Base-by-base conservation (phyloP, 441 rosid species). In the Biscutella laevigata region DNA sequence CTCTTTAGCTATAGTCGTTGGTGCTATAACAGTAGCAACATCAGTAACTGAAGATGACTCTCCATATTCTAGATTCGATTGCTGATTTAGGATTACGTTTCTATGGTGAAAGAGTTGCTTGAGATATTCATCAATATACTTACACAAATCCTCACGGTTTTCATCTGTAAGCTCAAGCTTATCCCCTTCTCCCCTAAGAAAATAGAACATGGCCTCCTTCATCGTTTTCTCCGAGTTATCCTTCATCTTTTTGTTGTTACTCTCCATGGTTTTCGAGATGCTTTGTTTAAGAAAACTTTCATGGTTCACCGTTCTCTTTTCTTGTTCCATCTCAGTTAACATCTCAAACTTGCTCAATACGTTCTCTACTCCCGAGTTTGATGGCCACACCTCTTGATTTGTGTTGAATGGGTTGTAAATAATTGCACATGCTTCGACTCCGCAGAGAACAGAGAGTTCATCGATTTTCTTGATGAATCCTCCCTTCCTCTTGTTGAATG, bases 401-500 rank as follows among this genome's bases (percentile, higher is more conserved):
- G 72, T 1, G 7, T 64, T 78, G 10, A 64, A 69, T 0, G 84
- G 81, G 19, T 73, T 67, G 10, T 69, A 51, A 24, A 79, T 38
- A 13, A 84, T 64, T 0, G 81, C 83, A n/a, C 89, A 82, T 0
- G 81, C 81, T 1, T 75, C 66, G 29, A 79, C 34, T 3, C 74
- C 84, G 2, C 89, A 82, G 3, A 74, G 74, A 37, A 74, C 74
- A 12, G 74, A 66, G 4, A 84, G 51, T 66, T 84, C 83, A 4
- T 64, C 51, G 58, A 77, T 71, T 46, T 82, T 85, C 63, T 80
- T 80, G 54, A 83, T 1, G 14, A 83, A 25, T 0, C 84, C 88
- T 41, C 62, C 77, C 73, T 81, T 81, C 44, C 91, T 74, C 58
- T 81, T 83, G 58, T 73, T 77, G 61, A 61, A 82, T 1, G 85